A percentile compares a stretch with the other conserved stretches of the same genome.
These are phyloP conservation scores for Haemoproteus tartakovskyi DNA, from an alignment of 169 alveolate genomes.

Conservation along the genomic window DNA sequence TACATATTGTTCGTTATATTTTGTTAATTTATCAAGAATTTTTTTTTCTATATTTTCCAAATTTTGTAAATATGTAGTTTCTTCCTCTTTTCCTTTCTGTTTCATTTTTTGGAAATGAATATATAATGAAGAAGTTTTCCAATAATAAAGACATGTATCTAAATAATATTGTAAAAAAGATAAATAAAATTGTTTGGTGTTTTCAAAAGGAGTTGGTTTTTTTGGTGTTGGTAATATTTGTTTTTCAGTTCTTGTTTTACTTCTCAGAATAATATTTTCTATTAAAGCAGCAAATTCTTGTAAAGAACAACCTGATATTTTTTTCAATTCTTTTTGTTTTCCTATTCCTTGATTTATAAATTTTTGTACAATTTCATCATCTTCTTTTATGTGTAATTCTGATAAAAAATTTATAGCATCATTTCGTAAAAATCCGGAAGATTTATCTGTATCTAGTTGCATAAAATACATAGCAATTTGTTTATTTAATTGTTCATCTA, in stretches of 20 bases:
- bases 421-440: conserved; percentile 37
- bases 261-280: conserved; percentile 23
- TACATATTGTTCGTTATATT: conserved; percentile 38
- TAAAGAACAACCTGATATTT: conserved; percentile 53
- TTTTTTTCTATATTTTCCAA: conserved; percentile 17
- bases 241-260: conserved; percentile 2
- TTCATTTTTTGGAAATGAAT: conserved; percentile 25
- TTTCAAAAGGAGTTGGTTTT: background rate
- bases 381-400: conserved; percentile 50
- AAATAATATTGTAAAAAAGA: conserved; percentile 16
- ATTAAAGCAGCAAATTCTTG: conserved; percentile 55
- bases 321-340: conserved; percentile 24
- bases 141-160: background rate
- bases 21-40: conserved; percentile 32
- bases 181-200: background rate
- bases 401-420: conserved; percentile 40
- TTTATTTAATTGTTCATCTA: conserved; percentile 21
- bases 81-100: conserved; percentile 2
- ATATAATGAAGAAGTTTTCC: conserved; percentile 18
- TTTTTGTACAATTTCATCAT: conserved; percentile 28
- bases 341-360: conserved; percentile 56
- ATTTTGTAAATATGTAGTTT: no score
- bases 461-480: conserved; percentile 62
- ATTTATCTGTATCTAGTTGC: conserved; percentile 51
- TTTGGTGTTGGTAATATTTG: background rate